These are phyloP conservation scores for Talaromyces liani DNA, from an alignment of 495 filamentous ascomycete species.

Conservation along the genomic window DNA sequence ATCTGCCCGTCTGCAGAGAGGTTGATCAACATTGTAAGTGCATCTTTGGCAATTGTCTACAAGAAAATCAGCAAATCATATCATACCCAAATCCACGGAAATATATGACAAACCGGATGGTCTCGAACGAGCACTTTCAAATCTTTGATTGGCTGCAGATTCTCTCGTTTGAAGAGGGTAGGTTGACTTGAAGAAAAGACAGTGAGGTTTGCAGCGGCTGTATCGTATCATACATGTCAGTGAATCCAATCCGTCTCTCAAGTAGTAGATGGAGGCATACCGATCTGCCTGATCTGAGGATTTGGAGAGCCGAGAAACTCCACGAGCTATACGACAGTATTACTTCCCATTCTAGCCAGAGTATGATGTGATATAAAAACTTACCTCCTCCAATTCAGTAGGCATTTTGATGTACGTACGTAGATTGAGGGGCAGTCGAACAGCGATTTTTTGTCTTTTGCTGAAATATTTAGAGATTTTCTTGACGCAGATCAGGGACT, in stretches of 20 bases:
- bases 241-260: background rate
- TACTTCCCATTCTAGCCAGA: background rate
- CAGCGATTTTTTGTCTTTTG: background rate
- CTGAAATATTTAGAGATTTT: background rate
- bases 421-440: background rate
- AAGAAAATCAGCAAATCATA: background rate
- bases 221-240: constrained; percentile 3
- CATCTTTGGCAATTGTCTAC: constrained; percentile 84
- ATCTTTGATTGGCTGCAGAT: constrained; percentile 75
- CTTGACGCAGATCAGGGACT: no score
- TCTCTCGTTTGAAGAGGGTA: constrained; percentile 71
- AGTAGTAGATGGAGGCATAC: constrained; percentile 27
- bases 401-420: constrained; percentile 1
- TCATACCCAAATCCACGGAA: background rate
- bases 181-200: constrained; percentile 74
- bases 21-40: constrained; percentile 89
- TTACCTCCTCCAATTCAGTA: constrained; percentile 9
- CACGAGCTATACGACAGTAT: constrained; percentile 54
- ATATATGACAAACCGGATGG: constrained; percentile 49
- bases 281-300: constrained; percentile 70
- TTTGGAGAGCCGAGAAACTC: constrained; percentile 89
- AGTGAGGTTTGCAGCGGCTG: constrained; percentile 77
- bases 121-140: constrained; percentile 85
- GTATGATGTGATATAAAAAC: background rate
- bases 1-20: constrained; percentile 72